Conservation (phyloP, 2,329 filamentous ascomycete genomes). For the Elsinoe batatas region DNA sequence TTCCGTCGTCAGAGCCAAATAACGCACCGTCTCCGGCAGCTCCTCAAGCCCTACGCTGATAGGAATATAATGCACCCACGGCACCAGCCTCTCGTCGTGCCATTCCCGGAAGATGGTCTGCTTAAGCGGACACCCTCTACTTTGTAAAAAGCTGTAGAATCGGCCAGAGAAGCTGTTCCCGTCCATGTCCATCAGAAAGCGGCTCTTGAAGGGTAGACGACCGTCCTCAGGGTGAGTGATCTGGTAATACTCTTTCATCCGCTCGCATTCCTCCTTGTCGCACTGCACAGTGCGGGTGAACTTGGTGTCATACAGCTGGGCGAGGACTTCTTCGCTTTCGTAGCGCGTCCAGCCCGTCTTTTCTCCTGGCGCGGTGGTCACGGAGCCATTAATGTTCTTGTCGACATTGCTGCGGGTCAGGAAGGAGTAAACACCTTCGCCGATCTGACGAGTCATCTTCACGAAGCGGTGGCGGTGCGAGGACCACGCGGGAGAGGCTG, state of each 20-base stretch:
- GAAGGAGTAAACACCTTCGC: conserved; percentile 18
- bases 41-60: conserved; percentile 42
- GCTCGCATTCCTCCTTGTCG: conserved; percentile 26
- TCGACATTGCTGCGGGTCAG: conserved; percentile 13
- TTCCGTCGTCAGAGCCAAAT: conserved; percentile 28
- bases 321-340: conserved; percentile 25
- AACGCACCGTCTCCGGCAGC: conserved; percentile 43
- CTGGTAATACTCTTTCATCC: conserved; percentile 18
- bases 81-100: conserved; percentile 47
- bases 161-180: conserved; percentile 48
- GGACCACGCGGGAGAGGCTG: conserved; percentile 27
- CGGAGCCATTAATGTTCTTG: neutral
- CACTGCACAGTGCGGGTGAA: conserved; percentile 43
- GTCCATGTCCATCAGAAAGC: conserved; percentile 44
- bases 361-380: conserved; percentile 4
- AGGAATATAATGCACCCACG: conserved; percentile 50
- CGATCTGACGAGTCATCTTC: conserved; percentile 26
- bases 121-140: conserved; percentile 41
- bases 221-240: neutral
- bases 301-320: conserved; percentile 35
- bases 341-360: conserved; percentile 9
- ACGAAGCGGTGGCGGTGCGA: conserved; percentile 36
- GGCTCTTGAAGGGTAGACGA: conserved; percentile 19
- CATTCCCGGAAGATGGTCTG: conserved; percentile 46
- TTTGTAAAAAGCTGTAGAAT: conserved; percentile 43